A percentile compares a stretch with the other conserved stretches of the same genome.
phyloP scores from a whole-genome alignment of 2,329 filamentous ascomycete genomes.

The Colletotrichum graminicola region DNA sequence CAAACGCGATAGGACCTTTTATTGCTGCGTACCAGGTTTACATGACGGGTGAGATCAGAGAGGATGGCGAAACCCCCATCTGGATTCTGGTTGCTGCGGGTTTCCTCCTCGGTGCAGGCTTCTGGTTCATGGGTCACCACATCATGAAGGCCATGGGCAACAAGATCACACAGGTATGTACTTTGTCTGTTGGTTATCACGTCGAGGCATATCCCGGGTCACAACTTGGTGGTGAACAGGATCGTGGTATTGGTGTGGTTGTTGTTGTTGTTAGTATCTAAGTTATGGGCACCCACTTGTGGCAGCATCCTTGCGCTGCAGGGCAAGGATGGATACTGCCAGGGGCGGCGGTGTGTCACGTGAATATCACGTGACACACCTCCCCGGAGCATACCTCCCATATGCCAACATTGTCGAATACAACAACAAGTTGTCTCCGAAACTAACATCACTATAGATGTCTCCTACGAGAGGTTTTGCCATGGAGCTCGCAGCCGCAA shows the following conservation, averaged over 20 bases:
- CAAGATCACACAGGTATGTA: slow-evolving; percentile 53
- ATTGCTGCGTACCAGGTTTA: slow-evolving; percentile 53
- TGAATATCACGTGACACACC: too few species aligned
- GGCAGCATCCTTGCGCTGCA: too few species aligned
- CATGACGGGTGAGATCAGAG: slow-evolving; percentile 48
- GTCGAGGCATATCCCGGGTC: too few species aligned
- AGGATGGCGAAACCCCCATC: slow-evolving; percentile 50
- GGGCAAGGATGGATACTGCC: too few species aligned
- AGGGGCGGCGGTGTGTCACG: too few species aligned
- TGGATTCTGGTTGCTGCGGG: slow-evolving; percentile 55
- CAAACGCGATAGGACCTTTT: slow-evolving; percentile 57
- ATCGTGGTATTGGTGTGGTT: too few species aligned
- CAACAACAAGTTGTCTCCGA: slow-evolving; percentile 44
- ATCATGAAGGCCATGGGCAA: slow-evolving; percentile 56
- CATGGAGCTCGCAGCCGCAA: slow-evolving; percentile 56
- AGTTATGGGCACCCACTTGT: too few species aligned
- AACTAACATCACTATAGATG: neutral
- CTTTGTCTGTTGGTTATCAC: too few species aligned
- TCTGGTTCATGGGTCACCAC: slow-evolving; percentile 56
- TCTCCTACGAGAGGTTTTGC: slow-evolving; percentile 30
- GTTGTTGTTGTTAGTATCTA: too few species aligned
- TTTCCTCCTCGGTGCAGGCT: slow-evolving; percentile 54
- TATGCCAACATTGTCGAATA: too few species aligned
- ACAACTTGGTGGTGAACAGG: too few species aligned
- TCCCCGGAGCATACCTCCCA: too few species aligned